Base-by-base conservation (phyloP, 352 stramenopile species). In the Achlya hypogyna region DNA sequence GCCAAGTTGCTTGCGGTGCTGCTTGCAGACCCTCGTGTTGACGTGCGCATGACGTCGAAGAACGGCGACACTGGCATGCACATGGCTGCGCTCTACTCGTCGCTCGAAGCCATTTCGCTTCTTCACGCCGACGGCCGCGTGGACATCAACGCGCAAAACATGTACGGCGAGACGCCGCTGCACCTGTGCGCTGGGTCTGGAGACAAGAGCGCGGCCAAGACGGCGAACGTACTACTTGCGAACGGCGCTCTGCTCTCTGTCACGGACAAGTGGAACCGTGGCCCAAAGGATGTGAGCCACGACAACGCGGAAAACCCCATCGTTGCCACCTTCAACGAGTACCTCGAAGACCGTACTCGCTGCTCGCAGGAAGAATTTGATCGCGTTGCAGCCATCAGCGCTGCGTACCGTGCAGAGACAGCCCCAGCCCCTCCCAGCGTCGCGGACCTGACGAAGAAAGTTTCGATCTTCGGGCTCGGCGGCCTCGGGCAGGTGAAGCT, bases 251-350 rank as follows among this genome's bases (percentile, higher is more conserved):
- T 38, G 20, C 31, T 75, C n/a, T 23, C 47, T 28, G 22, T 75
- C 18, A 63, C 43, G 23, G 73, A 78, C 51, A 68, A 77, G 54
- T 77, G 73, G 71, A 27, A 53, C 23, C 59, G 73, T 31, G 62
- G 59, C 23, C 69, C 73, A 5, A 45, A 62, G 25, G 63, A 75
- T 45, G 73, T 78, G 4, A 65, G 65, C 20, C 66, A 56, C 29
- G 69, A 78, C 27, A 78, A 78, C 56, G 73, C 51, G 4, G 71
- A 78, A 43, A 77, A 75, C 60, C 31, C 49, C 5, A 45, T 76
- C 8, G 71, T 76, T 14, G 31, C 68, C 16, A 65, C 69, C 1
- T 72, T 78, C 53, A 67, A 74, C 20, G 31, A 53, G 20, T 75
- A 69, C 56, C 42, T 78, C 23, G 49, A 10, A 8, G 59, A 66